Percentiles rank a stretch among this genome's conserved stretches.
These are phyloP conservation scores for Rhizophora mangle DNA, from an alignment of 345 rosid species.

Conservation along the genomic window DNA sequence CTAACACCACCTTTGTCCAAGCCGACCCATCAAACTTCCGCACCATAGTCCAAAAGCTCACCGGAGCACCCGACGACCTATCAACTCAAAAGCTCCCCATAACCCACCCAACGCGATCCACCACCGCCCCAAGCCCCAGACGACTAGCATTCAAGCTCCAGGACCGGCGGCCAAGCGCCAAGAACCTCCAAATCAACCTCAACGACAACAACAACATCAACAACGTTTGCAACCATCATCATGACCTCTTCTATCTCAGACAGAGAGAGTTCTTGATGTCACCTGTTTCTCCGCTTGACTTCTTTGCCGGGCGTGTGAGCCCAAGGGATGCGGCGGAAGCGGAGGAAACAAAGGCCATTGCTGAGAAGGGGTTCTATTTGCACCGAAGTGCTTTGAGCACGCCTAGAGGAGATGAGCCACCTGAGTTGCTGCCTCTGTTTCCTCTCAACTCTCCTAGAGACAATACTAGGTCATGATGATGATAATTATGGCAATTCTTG, in stretches of 20 bases:
- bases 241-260: conserved; percentile 12
- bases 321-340: conserved; percentile 14
- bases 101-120: conserved; percentile 31
- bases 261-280: conserved; percentile 52
- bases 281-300: conserved; percentile 72
- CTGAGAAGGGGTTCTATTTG: conserved; percentile 65
- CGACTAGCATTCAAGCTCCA: conserved; percentile 72
- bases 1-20: conserved; percentile 84
- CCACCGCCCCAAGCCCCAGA: conserved; percentile 32
- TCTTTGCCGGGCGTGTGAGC: conserved; percentile 36
- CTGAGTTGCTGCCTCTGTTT: conserved; percentile 66
- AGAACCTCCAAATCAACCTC: conserved; percentile 68
- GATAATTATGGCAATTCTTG: conserved; percentile 4
- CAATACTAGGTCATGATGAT: background rate
- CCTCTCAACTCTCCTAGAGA: conserved; percentile 62
- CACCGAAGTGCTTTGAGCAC: conserved; percentile 55
- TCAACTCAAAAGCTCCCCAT: conserved; percentile 49
- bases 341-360: conserved; percentile 51
- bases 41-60: conserved; percentile 77
- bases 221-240: conserved; percentile 14
- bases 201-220: conserved; percentile 28
- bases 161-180: conserved; percentile 63
- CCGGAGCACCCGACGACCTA: conserved; percentile 62
- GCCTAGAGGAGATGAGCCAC: conserved; percentile 49
- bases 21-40: conserved; percentile 87